Evolutionary conservation across 2,329 filamentous ascomycete genomes (phyloP).

Genomic region (Penicillium rolfsii): DNA sequence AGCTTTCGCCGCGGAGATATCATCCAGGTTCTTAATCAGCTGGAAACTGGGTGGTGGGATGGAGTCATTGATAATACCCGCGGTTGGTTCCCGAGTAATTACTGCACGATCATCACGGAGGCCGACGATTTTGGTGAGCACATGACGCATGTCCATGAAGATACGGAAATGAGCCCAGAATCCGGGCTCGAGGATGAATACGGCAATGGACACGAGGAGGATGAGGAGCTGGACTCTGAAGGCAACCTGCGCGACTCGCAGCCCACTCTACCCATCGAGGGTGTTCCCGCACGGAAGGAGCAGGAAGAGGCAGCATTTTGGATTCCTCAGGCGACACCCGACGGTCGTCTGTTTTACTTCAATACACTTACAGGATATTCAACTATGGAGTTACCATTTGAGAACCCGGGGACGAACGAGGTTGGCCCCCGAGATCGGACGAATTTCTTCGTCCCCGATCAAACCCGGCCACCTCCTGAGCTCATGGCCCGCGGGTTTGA

Average conservation of each 20-base stretch:
- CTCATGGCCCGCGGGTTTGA: constrained; percentile 82
- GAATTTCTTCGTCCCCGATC: constrained; percentile 85
- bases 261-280: constrained; percentile 69
- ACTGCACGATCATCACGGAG: constrained; percentile 83
- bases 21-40: constrained; percentile 96
- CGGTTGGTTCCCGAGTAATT: constrained; percentile 99
- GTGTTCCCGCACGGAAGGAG: constrained; percentile 59
- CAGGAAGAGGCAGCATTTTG: constrained; percentile 93
- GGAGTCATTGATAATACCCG: constrained; percentile 95
- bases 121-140: constrained; percentile 72
- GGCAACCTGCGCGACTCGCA: constrained; percentile 66
- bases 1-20: constrained; percentile 97
- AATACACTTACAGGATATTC: constrained; percentile 96
- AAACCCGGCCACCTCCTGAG: constrained; percentile 85
- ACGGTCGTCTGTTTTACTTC: constrained; percentile 94
- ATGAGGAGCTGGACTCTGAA: constrained; percentile 69
- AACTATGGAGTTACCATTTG: constrained; percentile 90
- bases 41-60: constrained; percentile 99
- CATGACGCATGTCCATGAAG: constrained; percentile 58
- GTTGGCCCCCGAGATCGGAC: constrained; percentile 84
- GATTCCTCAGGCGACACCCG: constrained; percentile 95
- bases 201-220: constrained; percentile 63
- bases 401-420: constrained; percentile 82
- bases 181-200: constrained; percentile 63
- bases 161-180: constrained; percentile 56